Percentiles rank a stretch among this genome's conserved stretches.
These are phyloP conservation scores for Fusarium sp. DNA, from an alignment of 2,329 filamentous ascomycete genomes.

Conservation along the genomic window DNA sequence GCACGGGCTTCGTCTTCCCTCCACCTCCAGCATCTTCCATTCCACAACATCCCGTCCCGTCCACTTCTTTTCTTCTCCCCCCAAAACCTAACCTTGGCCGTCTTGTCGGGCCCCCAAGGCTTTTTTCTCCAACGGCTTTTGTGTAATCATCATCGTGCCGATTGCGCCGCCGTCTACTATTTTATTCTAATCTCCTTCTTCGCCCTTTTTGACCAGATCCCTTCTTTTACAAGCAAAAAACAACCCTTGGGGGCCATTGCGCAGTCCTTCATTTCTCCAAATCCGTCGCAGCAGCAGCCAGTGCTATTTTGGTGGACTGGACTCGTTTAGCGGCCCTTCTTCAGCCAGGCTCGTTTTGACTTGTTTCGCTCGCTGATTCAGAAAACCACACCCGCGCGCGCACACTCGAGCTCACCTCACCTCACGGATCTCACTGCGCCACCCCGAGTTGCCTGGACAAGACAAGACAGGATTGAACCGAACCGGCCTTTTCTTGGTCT, in stretches of 20 bases:
- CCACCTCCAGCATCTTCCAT: slow-evolving; percentile 20
- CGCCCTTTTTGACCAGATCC: neutral
- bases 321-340: slow-evolving; percentile 24
- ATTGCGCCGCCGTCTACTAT: neutral
- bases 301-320: slow-evolving; percentile 20
- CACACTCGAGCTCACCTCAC: neutral
- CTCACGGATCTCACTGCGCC: slow-evolving; percentile 34
- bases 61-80: slow-evolving; percentile 6
- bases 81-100: slow-evolving; percentile 1
- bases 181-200: neutral
- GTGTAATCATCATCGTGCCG: neutral
- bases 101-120: slow-evolving; percentile 12
- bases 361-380: slow-evolving; percentile 29
- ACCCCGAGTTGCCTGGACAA: slow-evolving; percentile 20
- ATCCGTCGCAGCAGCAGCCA: neutral
- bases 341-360: slow-evolving; percentile 22
- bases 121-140: slow-evolving; percentile 20
- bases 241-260: slow-evolving; percentile 8
- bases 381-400: slow-evolving; percentile 8
- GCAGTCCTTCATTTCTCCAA: slow-evolving; percentile 26
- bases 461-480: neutral
- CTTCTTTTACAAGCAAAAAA: neutral
- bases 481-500: slow-evolving; percentile 1
- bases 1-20: neutral
- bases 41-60: slow-evolving; percentile 19